Evolutionary conservation across 108 stramenopile species (phyloP).

Genomic region (Cyclostephanos tholiformis): DNA sequence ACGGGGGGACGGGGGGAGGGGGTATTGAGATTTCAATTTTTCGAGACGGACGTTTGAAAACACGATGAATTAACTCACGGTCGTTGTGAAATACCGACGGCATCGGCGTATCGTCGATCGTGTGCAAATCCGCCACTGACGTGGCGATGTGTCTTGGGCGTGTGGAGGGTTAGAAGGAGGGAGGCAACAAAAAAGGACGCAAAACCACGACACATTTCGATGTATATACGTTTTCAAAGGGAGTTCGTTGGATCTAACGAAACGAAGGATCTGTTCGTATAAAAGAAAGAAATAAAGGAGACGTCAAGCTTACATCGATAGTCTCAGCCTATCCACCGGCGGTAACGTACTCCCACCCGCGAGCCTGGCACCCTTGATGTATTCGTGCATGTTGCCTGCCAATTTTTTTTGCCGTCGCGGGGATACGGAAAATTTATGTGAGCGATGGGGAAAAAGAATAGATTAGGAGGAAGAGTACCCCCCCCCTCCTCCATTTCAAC

Average conservation of each 20-base stretch:
- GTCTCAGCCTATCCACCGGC: conserved; percentile 16
- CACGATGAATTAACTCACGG: conserved; percentile 18
- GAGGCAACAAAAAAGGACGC: too few relatives aligned
- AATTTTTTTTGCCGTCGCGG: background rate
- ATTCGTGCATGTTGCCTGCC: conserved; percentile 46
- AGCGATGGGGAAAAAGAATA: background rate
- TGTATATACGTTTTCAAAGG: too few relatives aligned
- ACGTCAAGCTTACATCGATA: conserved; percentile 11
- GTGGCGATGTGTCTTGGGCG: conserved; percentile 49
- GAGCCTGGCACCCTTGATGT: conserved; percentile 43
- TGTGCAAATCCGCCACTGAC: conserved; percentile 60
- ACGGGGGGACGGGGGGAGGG: too few relatives aligned
- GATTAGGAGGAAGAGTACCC: too few relatives aligned
- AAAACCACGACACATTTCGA: too few relatives aligned
- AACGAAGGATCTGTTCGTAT: background rate
- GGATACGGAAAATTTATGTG: too few relatives aligned
- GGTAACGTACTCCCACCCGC: conserved; percentile 19
- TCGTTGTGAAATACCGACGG: conserved; percentile 59
- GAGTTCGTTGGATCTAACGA: too few relatives aligned
- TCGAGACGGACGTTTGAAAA: background rate
- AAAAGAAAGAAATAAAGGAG: background rate
- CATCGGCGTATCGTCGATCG: conserved; percentile 42
- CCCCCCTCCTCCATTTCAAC: too few relatives aligned
- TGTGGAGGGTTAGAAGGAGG: background rate
- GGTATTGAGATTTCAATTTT: background rate